These are phyloP conservation scores for Pseudocercospora musae DNA, from an alignment of 2,329 filamentous ascomycete genomes.

Conservation along the genomic window DNA sequence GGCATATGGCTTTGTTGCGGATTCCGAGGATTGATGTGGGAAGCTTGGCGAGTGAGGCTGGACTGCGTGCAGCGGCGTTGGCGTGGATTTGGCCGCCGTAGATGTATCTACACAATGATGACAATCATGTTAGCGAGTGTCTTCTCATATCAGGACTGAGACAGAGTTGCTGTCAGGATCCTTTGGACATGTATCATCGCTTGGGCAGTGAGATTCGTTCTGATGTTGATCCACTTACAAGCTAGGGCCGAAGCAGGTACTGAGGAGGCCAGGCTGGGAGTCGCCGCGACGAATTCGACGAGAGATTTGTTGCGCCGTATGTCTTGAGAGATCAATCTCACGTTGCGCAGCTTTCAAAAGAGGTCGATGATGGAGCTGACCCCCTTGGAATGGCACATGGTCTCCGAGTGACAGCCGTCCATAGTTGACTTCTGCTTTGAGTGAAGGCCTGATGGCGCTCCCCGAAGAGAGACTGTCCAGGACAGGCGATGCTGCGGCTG, in stretches of 20 bases:
- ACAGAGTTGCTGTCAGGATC: no score
- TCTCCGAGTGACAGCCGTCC: slow-evolving; percentile 34
- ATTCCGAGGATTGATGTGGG: slow-evolving; percentile 36
- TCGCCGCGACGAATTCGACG: slow-evolving; percentile 43
- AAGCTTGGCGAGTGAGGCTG: slow-evolving; percentile 15
- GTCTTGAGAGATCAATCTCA: slow-evolving; percentile 37
- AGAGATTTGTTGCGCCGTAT: slow-evolving; percentile 40
- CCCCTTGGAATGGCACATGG: slow-evolving; percentile 40
- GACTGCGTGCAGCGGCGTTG: slow-evolving; percentile 14
- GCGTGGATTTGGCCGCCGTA: slow-evolving; percentile 44
- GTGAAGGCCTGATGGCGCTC: slow-evolving; percentile 19
- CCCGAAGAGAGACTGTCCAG: not conserved
- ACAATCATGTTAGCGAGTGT: no score
- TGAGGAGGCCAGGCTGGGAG: slow-evolving; percentile 44
- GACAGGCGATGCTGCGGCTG: slow-evolving; percentile 18
- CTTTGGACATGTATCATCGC: no score
- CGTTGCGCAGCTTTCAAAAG: slow-evolving; percentile 41
- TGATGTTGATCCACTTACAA: slow-evolving; percentile 17
- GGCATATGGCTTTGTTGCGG: slow-evolving; percentile 36
- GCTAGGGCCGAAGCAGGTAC: slow-evolving; percentile 36
- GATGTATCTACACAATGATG: slow-evolving; percentile 28
- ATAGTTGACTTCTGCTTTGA: slow-evolving; percentile 31
- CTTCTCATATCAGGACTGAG: no score
- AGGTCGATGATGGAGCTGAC: slow-evolving; percentile 38
- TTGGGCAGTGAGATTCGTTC: no score